Percentiles rank a stretch among this genome's conserved stretches.
Conservation (phyloP, 306 rosid genomes). For the Abrus precatorius region DNA sequence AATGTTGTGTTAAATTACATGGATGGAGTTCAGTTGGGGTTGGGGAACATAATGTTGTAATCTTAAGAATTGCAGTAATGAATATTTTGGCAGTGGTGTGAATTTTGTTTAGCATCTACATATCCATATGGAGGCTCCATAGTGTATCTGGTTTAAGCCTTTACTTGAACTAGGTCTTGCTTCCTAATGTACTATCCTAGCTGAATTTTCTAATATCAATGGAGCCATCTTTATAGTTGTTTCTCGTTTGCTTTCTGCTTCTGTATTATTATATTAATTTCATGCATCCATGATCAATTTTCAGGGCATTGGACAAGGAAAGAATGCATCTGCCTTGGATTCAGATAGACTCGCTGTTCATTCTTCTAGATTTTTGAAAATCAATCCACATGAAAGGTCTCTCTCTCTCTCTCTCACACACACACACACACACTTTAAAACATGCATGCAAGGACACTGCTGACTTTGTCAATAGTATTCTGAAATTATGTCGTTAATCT, state of each 20-base stretch:
- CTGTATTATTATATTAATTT: conserved; percentile 39
- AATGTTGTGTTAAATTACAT: conserved; percentile 8
- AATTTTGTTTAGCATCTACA: conserved; percentile 19
- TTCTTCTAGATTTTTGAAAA: conserved; percentile 88
- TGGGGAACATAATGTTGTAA: neutral
- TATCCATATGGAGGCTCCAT: conserved; percentile 7
- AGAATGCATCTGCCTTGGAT: conserved; percentile 68
- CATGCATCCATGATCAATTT: conserved; percentile 48
- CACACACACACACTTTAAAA: conserved; percentile 20
- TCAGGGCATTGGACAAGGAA: conserved; percentile 81
- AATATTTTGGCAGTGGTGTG: neutral
- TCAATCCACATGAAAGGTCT: conserved; percentile 73
- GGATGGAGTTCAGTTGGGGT: neutral
- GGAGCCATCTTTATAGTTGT: conserved; percentile 20
- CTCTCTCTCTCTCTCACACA: conserved; percentile 39
- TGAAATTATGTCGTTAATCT: conserved; percentile 55
- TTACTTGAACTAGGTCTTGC: neutral
- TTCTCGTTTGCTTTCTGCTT: conserved; percentile 11
- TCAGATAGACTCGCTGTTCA: conserved; percentile 88
- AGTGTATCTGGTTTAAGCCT: conserved; percentile 11
- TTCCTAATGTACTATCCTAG: conserved; percentile 26
- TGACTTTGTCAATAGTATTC: conserved; percentile 43
- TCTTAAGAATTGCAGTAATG: conserved; percentile 17
- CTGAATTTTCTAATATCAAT: conserved; percentile 28
- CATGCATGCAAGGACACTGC: neutral